Base-by-base conservation (phyloP, 345 rosid species). In the Hypericum androsaemum region DNA sequence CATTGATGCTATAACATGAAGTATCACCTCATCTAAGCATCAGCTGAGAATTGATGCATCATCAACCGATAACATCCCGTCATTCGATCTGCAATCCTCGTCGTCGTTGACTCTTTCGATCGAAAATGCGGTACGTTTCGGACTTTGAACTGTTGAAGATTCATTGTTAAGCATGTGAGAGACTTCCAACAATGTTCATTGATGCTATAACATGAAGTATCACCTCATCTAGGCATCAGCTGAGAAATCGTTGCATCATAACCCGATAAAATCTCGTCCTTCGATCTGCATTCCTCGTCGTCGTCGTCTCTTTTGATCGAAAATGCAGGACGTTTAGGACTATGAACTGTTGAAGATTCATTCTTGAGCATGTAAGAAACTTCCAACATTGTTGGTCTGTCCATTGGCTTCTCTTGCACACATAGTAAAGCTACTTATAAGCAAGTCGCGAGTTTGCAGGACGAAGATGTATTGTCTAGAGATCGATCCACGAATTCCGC, bases 311-410 rank as follows among this genome's bases (percentile, higher is more conserved):
- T 40, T 39, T 35, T 15, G 16, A 10, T 15, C 0, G 62, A 60
- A 39, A 69, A 64, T 2, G 69, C 56, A 17, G 57, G 74, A 44
- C 61, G 60, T 64, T 59, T 60, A 1, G 63, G 69, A 32, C 0
- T 6, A 6, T 37, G 47, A 13, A 42, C 40, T 6, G 41, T 8
- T 6, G 37, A 15, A 12, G 46, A 22, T 35, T 43, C 63, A 47
- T 52, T 69, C 43, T 60, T 60, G 0, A 60, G 59, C 58, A 55
- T 46, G 5, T 15, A 46, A 6, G 45, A 37, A 28, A 69, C 53
- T 52, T 56, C 62, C 43, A 64, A 28, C 53, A 60, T 60, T 28
- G 74, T 22, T 37, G 70, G 70, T 22, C 70, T 59, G n/a, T 65
- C 60, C 8, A 6, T 10, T 12, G 64, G 59, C 48, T 38, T 53